phyloP scores from a whole-genome alignment of 2,329 filamentous ascomycete genomes.

The Venturia aucupariae region DNA sequence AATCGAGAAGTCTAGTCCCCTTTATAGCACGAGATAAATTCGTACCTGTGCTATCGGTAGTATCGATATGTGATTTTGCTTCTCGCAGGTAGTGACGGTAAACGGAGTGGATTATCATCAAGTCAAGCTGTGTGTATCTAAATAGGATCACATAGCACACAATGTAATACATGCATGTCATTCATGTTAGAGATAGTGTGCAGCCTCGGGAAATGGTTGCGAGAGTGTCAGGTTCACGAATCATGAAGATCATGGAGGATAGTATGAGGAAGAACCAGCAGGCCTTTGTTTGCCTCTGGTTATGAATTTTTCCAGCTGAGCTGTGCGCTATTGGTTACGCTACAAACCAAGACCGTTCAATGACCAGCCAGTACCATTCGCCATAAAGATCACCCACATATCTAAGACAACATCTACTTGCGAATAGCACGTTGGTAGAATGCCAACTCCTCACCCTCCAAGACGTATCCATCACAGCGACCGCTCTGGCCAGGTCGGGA shows the following conservation, averaged over 20 bases:
- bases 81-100: no score
- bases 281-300: neutral
- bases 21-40: no score
- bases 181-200: neutral
- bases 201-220: no score
- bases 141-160: no score
- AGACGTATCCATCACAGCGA: slow-evolving; percentile 91
- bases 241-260: neutral
- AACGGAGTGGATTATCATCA: no score
- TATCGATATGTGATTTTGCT: no score
- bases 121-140: no score
- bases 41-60: no score
- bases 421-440: slow-evolving; percentile 99
- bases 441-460: slow-evolving; percentile 98
- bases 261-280: slow-evolving; percentile 1
- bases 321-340: neutral
- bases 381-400: slow-evolving; percentile 4
- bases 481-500: slow-evolving; percentile 95
- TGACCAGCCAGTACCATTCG: slow-evolving; percentile 11
- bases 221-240: neutral
- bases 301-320: neutral
- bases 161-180: no score
- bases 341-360: neutral
- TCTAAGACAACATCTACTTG: slow-evolving; percentile 55
- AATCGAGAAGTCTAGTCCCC: no score